Evolutionary conservation across 495 filamentous ascomycete species (phyloP).

Genomic region (Massariosphaeria phaeospora): DNA sequence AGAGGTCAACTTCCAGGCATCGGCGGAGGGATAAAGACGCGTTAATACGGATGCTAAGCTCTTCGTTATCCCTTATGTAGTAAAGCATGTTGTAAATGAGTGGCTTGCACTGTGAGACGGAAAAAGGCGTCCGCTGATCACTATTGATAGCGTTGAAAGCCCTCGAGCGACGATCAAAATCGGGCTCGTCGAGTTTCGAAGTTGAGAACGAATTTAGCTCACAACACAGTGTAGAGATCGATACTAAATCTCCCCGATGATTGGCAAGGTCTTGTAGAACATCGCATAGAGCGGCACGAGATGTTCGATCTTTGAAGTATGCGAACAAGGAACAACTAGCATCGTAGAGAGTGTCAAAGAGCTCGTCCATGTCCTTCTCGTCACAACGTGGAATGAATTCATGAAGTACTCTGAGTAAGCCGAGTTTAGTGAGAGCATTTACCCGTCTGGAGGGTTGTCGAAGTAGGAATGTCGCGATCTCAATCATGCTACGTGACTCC

Average conservation of each 20-base stretch:
- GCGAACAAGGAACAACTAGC: constrained; percentile 73
- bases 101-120: constrained; percentile 80
- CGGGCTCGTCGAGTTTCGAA: constrained; percentile 69
- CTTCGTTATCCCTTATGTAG: constrained; percentile 80
- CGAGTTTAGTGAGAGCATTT: constrained; percentile 74
- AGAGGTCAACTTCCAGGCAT: constrained; percentile 63
- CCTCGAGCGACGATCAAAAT: constrained; percentile 73
- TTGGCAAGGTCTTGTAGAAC: constrained; percentile 66
- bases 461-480: constrained; percentile 72
- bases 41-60: constrained; percentile 79
- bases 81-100: constrained; percentile 85
- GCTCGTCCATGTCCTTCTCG: constrained; percentile 49
- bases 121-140: constrained; percentile 49
- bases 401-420: constrained; percentile 66
- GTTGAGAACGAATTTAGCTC: constrained; percentile 72
- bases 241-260: constrained; percentile 53
- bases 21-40: constrained; percentile 73
- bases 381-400: constrained; percentile 65
- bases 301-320: constrained; percentile 75
- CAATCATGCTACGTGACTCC: constrained; percentile 66
- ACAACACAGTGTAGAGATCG: constrained; percentile 66
- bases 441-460: constrained; percentile 77
- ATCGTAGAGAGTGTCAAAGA: constrained; percentile 56
- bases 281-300: constrained; percentile 63
- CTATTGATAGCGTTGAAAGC: constrained; percentile 74